Evolutionary conservation across 139 green algal species (phyloP).

Genomic region (Coccomyxa sp.): DNA sequence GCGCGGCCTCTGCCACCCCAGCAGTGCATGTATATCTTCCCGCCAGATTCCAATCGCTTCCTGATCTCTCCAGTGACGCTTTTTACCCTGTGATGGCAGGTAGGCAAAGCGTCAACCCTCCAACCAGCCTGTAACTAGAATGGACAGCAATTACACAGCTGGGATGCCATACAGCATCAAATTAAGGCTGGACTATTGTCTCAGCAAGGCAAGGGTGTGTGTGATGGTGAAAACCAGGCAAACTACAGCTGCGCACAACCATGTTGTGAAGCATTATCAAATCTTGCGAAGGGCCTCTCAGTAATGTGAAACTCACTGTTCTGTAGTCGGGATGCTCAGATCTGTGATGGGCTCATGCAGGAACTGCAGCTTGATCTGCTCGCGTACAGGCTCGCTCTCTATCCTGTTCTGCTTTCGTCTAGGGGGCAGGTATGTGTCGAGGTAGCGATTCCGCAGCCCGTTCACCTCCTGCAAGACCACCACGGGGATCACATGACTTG

Average conservation of each 20-base stretch:
- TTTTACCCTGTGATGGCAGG: constrained; percentile 20
- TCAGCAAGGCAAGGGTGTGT: neutral
- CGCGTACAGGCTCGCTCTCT: neutral
- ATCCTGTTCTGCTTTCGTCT: constrained; percentile 20
- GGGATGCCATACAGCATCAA: neutral
- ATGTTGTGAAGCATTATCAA: neutral
- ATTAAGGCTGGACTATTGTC: neutral
- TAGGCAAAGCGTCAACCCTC: neutral
- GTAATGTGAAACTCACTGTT: constrained; percentile 10
- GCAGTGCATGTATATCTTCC: constrained; percentile 83
- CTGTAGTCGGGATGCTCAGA: constrained; percentile 44
- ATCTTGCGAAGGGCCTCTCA: neutral
- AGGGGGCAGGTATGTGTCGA: constrained; percentile 54
- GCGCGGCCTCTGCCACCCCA: constrained; percentile 81
- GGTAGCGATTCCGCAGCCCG: constrained; percentile 58
- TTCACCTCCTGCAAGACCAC: constrained; percentile 50
- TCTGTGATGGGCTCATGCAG: constrained; percentile 62
- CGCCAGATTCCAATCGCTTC: constrained; percentile 35
- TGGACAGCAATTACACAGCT: neutral
- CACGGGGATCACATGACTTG: no score
- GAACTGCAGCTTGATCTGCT: constrained; percentile 46
- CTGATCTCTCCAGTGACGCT: constrained; percentile 37
- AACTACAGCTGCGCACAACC: neutral
- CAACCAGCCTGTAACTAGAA: neutral
- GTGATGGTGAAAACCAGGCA: neutral